phyloP scores from a whole-genome alignment of 306 rosid species.

The Rosa chinensis region DNA sequence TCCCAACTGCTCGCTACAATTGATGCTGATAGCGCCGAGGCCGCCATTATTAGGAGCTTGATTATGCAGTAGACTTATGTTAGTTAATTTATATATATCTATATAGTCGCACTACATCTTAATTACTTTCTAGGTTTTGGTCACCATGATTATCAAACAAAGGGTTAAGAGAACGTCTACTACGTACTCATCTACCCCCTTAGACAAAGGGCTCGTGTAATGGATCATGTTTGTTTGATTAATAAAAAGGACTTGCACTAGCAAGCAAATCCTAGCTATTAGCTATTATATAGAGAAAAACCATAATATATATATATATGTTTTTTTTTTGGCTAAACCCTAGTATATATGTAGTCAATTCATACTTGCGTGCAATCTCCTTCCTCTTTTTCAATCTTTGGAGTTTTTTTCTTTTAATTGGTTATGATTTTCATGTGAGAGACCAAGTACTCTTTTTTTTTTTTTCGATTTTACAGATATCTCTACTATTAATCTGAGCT shows the following conservation, averaged over 20 bases:
- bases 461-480: not conserved
- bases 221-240: not conserved
- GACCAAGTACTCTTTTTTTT: not conserved
- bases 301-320: not conserved
- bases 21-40: conserved; percentile 92
- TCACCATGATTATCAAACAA: conserved; percentile 4
- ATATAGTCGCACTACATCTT: conserved; percentile 30
- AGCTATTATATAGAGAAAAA: not conserved
- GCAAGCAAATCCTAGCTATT: not conserved
- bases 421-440: not conserved
- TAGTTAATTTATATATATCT: not conserved
- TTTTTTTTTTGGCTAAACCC: not conserved
- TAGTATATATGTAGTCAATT: not conserved
- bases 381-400: not conserved
- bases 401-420: not conserved
- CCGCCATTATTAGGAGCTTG: conserved; percentile 88
- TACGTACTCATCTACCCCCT: not conserved
- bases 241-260: conserved; percentile 9
- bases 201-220: not conserved
- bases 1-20: conserved; percentile 86
- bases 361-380: not conserved
- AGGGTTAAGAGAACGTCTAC: not conserved
- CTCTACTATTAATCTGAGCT: not conserved
- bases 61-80: conserved; percentile 45
- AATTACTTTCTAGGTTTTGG: conserved; percentile 18